Evolutionary conservation across 2,329 filamentous ascomycete genomes (phyloP).

Genomic region (Aschersonia sp.): DNA sequence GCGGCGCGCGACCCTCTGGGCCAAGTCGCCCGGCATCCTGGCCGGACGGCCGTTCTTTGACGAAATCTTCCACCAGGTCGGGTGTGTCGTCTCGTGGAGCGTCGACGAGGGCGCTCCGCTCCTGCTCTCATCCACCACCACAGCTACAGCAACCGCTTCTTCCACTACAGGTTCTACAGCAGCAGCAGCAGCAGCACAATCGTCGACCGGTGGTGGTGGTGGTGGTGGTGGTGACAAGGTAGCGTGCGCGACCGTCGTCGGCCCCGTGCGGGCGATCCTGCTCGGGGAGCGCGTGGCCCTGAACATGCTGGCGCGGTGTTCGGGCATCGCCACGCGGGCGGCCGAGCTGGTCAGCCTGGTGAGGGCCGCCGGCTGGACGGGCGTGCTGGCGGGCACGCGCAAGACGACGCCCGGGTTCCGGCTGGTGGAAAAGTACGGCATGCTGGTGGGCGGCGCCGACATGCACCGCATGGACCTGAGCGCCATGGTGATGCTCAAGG

Average conservation of each 20-base stretch:
- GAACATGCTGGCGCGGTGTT: conserved; percentile 81
- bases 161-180: no score
- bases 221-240: conserved; percentile 17
- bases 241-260: conserved; percentile 65
- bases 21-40: conserved; percentile 62
- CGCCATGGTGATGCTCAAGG: conserved; percentile 97
- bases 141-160: conserved; percentile 21
- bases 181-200: no score
- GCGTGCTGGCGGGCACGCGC: conserved; percentile 80
- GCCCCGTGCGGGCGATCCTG: conserved; percentile 65
- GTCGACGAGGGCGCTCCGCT: conserved; percentile 49
- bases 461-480: conserved; percentile 81
- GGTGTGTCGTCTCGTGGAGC: conserved; percentile 87
- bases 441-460: conserved; percentile 87
- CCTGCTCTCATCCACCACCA: background rate
- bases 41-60: conserved; percentile 92
- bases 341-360: conserved; percentile 38
- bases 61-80: conserved; percentile 80
- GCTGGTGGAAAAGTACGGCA: conserved; percentile 94
- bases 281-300: conserved; percentile 89
- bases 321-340: conserved; percentile 68
- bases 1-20: conserved; percentile 51
- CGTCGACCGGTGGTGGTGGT: conserved; percentile 21
- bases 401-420: conserved; percentile 96
- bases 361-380: conserved; percentile 56